phyloP scores from a whole-genome alignment of 148 eudicot species.

The Heliamphora exappendiculata region DNA sequence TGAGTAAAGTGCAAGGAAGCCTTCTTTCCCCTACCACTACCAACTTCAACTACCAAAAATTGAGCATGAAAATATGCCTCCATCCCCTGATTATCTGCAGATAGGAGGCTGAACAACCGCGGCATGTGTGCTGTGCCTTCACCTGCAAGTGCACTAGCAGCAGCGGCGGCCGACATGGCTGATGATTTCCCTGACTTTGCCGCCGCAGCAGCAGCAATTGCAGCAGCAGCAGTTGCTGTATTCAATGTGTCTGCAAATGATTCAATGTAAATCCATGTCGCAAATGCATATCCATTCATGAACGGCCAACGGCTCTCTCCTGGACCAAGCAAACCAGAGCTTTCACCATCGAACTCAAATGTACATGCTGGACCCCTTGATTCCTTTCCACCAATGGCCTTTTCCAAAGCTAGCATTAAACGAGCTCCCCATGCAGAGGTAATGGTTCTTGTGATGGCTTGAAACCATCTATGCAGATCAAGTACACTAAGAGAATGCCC shows the following conservation, averaged over 20 bases:
- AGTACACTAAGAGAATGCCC: slow-evolving; percentile 78
- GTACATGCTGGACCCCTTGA: slow-evolving; percentile 85
- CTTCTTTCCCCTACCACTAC: slow-evolving; percentile 89
- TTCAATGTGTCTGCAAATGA: slow-evolving; percentile 93
- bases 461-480: slow-evolving; percentile 83
- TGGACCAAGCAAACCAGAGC: slow-evolving; percentile 97
- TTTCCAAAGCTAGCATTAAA: slow-evolving; percentile 76
- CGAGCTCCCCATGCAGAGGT: slow-evolving; percentile 68
- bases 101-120: slow-evolving; percentile 87
- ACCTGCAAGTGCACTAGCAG: slow-evolving; percentile 98
- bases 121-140: slow-evolving; percentile 99
- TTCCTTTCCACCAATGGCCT: slow-evolving; percentile 91
- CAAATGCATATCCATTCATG: slow-evolving; percentile 85
- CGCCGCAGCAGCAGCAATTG: slow-evolving; percentile 98
- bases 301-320: slow-evolving; percentile 99
- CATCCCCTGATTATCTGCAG: slow-evolving; percentile 94
- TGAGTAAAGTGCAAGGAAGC: slow-evolving; percentile 94
- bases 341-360: slow-evolving; percentile 98
- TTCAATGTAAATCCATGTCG: slow-evolving; percentile 96
- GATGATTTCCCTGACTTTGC: slow-evolving; percentile 95
- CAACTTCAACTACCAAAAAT: slow-evolving; percentile 93
- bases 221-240: slow-evolving; percentile 97
- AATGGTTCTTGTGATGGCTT: slow-evolving; percentile 54
- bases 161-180: slow-evolving; percentile 97
- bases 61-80: slow-evolving; percentile 99